A percentile compares a stretch with the other conserved stretches of the same genome.
phyloP scores from a whole-genome alignment of 129 eudicot species.

The Dittrichia graveolens region DNA sequence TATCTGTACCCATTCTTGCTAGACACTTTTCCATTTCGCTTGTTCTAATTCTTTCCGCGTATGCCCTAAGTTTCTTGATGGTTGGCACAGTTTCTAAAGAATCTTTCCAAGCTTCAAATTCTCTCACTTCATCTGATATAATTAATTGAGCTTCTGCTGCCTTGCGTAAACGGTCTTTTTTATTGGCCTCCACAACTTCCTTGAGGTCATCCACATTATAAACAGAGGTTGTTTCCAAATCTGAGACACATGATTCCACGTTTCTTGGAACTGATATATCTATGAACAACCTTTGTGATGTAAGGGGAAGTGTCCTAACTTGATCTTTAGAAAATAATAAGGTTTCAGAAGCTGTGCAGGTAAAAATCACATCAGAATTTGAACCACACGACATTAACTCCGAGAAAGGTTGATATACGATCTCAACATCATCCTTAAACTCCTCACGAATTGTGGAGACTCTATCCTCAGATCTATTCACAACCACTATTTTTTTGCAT shows the following conservation, averaged over 20 bases:
- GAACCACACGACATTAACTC: conserved; percentile 54
- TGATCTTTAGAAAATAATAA: conserved; percentile 61
- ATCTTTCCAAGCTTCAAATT: conserved; percentile 88
- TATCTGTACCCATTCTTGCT: conserved; percentile 60
- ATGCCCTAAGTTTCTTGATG: conserved; percentile 77
- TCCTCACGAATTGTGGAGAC: conserved; percentile 57
- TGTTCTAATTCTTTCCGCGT: conserved; percentile 71
- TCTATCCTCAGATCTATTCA: conserved; percentile 73
- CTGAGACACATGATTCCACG: conserved; percentile 68
- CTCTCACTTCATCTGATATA: conserved; percentile 62
- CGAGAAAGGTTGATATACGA: conserved; percentile 55
- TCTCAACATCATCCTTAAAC: conserved; percentile 62
- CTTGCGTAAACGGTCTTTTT: conserved; percentile 70
- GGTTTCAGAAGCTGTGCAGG: conserved; percentile 69
- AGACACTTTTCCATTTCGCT: conserved; percentile 83
- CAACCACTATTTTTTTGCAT: conserved; percentile 64
- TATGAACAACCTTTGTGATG: conserved; percentile 52
- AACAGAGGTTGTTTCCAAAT: conserved; percentile 46
- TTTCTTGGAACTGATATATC: conserved; percentile 87
- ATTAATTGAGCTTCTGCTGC: conserved; percentile 80
- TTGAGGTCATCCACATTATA: conserved; percentile 86
- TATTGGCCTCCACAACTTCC: conserved; percentile 77
- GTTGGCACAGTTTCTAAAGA: conserved; percentile 90
- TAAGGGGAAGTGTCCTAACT: conserved; percentile 30
- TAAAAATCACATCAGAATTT: conserved; percentile 69